Base-by-base conservation (phyloP, 169 alveolate species). In the Eimeria praecox region DNA sequence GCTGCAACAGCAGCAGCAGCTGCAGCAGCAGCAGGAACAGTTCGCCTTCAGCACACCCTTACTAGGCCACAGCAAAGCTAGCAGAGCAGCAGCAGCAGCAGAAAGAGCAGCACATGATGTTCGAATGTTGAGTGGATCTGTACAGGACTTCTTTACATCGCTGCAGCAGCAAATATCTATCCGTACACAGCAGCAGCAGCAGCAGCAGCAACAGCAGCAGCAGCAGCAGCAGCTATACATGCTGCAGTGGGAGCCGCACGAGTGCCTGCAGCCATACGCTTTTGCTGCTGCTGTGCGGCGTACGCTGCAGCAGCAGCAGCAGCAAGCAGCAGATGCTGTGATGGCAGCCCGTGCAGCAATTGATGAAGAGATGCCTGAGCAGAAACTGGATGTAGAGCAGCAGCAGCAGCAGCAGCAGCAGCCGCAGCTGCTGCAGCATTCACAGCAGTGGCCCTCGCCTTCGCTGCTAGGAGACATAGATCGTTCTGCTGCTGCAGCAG, bases 231-330 rank as follows among this genome's bases (percentile, higher is more conserved):
- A 16, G 54, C 54, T 30, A 49, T 10, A 8, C 10, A 33, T 30
- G 82, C n/a, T 3, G 82, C 71, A 20, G 71, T 80, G 90, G 90
- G 90, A 80, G 42, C 71, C 90, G n/a, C 90, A 80, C 54, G 90
- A 80, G 71, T 80, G 90, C 71, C 44, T 80, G 90, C 90, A 46
- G 90, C 90, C 90, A 8, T 49, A 80, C 49, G 69, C 90, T 44
- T 80, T 80, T 49, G 90, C 90, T 42, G 90, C 69, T 49, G 44
- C 90, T 80, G 64, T 80, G 38, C 38, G 20, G 69, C 90, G 69
- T 46, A 20, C 64, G 69, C 90, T 80, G 90, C 90, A 80, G 90
- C 59, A 80, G 69, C 90, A 80, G 90, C 69, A 49, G 56, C 56
- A 35, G 59, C 56, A 42, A 38, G 86, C 86, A 16, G 86, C 24